Base-by-base conservation (phyloP, 2,329 filamentous ascomycete genomes). In the Nothomitra cinnamomea region DNA sequence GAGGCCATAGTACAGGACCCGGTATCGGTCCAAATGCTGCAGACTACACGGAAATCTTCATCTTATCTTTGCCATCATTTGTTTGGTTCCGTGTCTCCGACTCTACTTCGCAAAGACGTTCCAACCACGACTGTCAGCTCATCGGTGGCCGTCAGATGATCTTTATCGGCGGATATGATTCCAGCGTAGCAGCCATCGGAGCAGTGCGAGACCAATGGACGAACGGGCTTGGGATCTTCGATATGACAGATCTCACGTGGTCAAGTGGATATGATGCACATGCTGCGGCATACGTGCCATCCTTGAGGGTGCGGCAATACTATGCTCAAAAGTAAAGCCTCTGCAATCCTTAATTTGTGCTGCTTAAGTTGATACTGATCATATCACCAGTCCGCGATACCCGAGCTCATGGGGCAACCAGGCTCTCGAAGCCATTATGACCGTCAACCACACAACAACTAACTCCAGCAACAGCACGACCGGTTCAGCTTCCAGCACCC, bases 111-210 rank as follows among this genome's bases (percentile, higher is more conserved):
- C 58, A 58, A 8, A 47, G 53, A 2, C 63, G 64, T 3, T 59
- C 61, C 10, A 61, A 65, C 35, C 66, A 68, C 25, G 58, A 60
- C 2, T 71, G 69, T 55, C 61, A 61, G 3, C 57, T 68, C 2
- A 61, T 69, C 19, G 67, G 66, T 6, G 59, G 60, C 7, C 58
- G 68, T 21, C 69, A 71, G 56, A 66, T 72, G 68, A 53, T 72
- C 1, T 64, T 63, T 17, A 57, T 67, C 8, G 69, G 69, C 19
- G 70, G 70, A 4, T 57, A 60, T 6, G 62, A 66, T 41, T 60
- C 59, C 21, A 59, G 57, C 32, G 56, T 57, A 17, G 57, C 56
- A 2, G 60, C 58, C 19, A 56, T 54, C 5, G 62, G 63, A 8
- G 8, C 22, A 15, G 52, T 12, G n/a, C 54, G 58, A 10, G 67